Evolutionary conservation across 768 basidiomycete genomes (phyloP).

Genomic region (Leccinum subgranulosum): DNA sequence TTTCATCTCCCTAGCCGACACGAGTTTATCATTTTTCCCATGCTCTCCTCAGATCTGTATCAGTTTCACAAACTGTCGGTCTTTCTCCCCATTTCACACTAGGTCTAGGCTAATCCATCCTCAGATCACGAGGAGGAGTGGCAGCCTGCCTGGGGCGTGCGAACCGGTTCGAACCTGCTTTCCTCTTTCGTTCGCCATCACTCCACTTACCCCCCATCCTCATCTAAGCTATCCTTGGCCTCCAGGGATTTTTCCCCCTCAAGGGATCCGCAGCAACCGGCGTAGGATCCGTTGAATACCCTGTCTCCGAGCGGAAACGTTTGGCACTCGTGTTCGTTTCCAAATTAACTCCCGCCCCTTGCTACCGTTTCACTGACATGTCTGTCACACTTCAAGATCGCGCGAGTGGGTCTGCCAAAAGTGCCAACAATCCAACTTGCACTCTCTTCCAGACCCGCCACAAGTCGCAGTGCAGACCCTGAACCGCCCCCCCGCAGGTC

Average conservation of each 20-base stretch:
- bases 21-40: constrained; percentile 8
- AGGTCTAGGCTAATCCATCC: constrained; percentile 28
- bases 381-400: constrained; percentile 47
- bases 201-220: constrained; percentile 7
- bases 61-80: constrained; percentile 86
- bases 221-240: constrained; percentile 70
- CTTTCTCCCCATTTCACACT: constrained; percentile 13
- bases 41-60: constrained; percentile 69
- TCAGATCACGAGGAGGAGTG: constrained; percentile 93
- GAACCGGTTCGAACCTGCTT: constrained; percentile 62
- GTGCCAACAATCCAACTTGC: constrained; percentile 64
- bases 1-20: constrained; percentile 20
- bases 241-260: constrained; percentile 86
- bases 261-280: constrained; percentile 86
- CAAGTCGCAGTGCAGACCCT: constrained; percentile 15
- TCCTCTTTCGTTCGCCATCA: constrained; percentile 10
- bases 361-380: constrained; percentile 5
- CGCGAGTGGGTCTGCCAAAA: constrained; percentile 77
- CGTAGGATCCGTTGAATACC: constrained; percentile 84
- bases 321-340: constrained; percentile 67
- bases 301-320: constrained; percentile 69
- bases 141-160: constrained; percentile 98
- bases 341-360: constrained; percentile 8
- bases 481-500: constrained; percentile 7
- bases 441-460: constrained; percentile 66